Conservation (phyloP, 2,329 filamentous ascomycete species). For the Penicillium polonicum region DNA sequence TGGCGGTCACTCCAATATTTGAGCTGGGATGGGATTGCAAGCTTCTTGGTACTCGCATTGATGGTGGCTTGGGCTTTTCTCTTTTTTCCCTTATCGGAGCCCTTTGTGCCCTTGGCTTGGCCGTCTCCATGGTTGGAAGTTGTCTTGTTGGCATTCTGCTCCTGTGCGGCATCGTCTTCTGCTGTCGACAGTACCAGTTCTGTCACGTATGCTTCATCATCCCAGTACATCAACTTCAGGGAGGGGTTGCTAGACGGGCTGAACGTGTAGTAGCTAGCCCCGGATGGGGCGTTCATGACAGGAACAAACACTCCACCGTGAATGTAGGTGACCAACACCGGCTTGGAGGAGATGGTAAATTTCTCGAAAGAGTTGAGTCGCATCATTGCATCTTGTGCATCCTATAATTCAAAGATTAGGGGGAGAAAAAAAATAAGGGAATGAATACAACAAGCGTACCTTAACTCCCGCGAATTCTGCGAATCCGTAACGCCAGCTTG, state of each 20-base stretch:
- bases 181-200: constrained; percentile 60
- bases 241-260: constrained; percentile 66
- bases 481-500: constrained; percentile 79
- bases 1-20: constrained; percentile 72
- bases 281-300: constrained; percentile 60
- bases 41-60: constrained; percentile 40
- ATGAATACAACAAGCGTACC: constrained; percentile 29
- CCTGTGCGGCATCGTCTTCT: constrained; percentile 39
- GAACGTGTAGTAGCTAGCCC: constrained; percentile 66
- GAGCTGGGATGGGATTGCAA: constrained; percentile 62
- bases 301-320: constrained; percentile 84
- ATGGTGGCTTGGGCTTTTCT: constrained; percentile 46
- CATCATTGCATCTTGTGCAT: constrained; percentile 70
- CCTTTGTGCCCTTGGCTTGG: constrained; percentile 38
- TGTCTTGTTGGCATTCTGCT: constrained; percentile 25
- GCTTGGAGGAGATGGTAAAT: constrained; percentile 74
- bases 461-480: constrained; percentile 76
- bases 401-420: constrained; percentile 35
- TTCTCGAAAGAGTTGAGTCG: constrained; percentile 71
- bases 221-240: constrained; percentile 72
- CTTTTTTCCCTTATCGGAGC: constrained; percentile 48
- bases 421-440: not conserved
- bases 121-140: constrained; percentile 19
- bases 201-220: constrained; percentile 69
- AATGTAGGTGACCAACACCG: constrained; percentile 70